Conservation (phyloP, 495 filamentous ascomycete genomes). For the Penicillium arizonense region DNA sequence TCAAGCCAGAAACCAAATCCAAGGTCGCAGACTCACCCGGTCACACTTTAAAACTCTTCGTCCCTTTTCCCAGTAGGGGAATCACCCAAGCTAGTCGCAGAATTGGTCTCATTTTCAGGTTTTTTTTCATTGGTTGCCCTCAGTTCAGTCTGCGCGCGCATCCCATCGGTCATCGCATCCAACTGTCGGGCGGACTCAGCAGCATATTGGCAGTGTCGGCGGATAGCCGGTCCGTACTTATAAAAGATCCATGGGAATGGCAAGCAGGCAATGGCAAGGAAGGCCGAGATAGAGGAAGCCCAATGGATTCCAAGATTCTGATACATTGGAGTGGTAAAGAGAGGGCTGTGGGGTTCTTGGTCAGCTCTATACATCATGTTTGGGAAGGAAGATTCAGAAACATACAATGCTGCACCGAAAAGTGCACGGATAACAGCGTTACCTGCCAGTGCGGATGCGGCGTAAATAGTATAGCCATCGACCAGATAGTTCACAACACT, state of each 20-base stretch:
- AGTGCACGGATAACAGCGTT: slow-evolving; percentile 62
- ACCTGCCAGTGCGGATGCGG: slow-evolving; percentile 63
- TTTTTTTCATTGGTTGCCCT: background rate
- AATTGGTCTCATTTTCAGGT: no score
- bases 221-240: slow-evolving; percentile 58
- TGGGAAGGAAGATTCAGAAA: background rate
- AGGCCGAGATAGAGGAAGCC: slow-evolving; percentile 66
- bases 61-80: no score
- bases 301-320: slow-evolving; percentile 64
- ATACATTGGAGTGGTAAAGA: slow-evolving; percentile 71
- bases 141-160: background rate
- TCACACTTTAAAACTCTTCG: no score
- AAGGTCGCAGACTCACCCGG: no score
- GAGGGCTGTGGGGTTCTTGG: no score
- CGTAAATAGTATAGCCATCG: slow-evolving; percentile 60
- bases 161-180: background rate
- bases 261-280: slow-evolving; percentile 63
- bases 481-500: slow-evolving; percentile 60
- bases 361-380: slow-evolving; percentile 7
- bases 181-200: slow-evolving; percentile 46
- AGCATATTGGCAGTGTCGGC: slow-evolving; percentile 63
- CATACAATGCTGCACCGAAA: slow-evolving; percentile 13
- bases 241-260: slow-evolving; percentile 70
- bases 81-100: no score
- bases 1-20: no score